phyloP scores from a whole-genome alignment of 305 asterid genomes.

The Fraxinus ornus region DNA sequence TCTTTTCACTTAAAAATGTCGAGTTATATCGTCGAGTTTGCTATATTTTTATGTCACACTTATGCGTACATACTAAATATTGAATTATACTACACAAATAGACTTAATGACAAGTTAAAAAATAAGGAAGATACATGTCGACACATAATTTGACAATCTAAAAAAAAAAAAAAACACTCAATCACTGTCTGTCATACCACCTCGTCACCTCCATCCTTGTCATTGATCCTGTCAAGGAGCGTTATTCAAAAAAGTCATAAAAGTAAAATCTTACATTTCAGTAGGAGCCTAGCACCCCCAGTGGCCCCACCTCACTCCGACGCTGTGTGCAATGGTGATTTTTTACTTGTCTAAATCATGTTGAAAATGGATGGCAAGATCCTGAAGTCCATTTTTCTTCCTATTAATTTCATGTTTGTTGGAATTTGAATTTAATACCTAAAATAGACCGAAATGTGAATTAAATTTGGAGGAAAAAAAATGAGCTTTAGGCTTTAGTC shows the following conservation, averaged over 20 bases:
- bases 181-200: too few species aligned
- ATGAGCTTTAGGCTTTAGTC: neutral
- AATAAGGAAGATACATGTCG: too few species aligned
- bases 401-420: neutral
- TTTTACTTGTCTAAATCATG: neutral
- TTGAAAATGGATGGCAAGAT: neutral
- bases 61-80: too few species aligned
- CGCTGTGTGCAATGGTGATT: neutral
- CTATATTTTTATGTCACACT: too few species aligned
- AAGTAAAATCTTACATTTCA: neutral
- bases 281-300: neutral
- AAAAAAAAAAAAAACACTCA: too few species aligned
- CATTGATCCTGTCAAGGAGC: too few species aligned
- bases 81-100: too few species aligned
- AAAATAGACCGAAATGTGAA: neutral
- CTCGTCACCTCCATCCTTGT: too few species aligned
- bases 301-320: neutral
- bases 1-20: too few species aligned
- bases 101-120: too few species aligned
- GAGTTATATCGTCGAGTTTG: too few species aligned
- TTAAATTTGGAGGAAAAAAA: neutral
- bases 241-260: neutral
- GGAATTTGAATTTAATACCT: neutral
- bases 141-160: too few species aligned
- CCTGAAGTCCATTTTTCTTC: neutral